A percentile compares a stretch with the other conserved stretches of the same genome.
Evolutionary conservation across 2,329 filamentous ascomycete genomes (phyloP).

Genomic region (Fusarium sacchari): DNA sequence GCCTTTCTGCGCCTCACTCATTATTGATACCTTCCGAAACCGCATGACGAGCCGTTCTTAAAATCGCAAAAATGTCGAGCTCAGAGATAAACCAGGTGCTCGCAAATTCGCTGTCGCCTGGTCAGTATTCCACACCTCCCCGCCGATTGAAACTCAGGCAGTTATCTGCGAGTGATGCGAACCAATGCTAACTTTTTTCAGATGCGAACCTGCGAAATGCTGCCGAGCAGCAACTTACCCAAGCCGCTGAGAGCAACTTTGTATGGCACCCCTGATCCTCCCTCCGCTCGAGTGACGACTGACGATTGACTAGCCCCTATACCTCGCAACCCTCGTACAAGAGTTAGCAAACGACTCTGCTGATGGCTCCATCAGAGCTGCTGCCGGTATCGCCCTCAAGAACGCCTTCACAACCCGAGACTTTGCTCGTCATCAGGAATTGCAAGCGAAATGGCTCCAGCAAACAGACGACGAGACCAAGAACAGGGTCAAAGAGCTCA

Average conservation of each 20-base stretch:
- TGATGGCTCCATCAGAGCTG: conserved; percentile 85
- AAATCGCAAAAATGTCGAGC: conserved; percentile 68
- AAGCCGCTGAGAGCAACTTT: conserved; percentile 95
- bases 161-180: conserved; percentile 8
- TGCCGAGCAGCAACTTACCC: conserved; percentile 92
- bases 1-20: conserved; percentile 24
- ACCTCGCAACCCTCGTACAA: conserved; percentile 90
- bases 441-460: conserved; percentile 93
- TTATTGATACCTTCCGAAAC: conserved; percentile 43
- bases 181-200: conserved; percentile 56
- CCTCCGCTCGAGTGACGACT: conserved; percentile 36
- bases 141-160: conserved; percentile 7
- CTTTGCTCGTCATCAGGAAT: conserved; percentile 83
- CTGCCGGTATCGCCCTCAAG: conserved; percentile 95
- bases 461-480: conserved; percentile 85
- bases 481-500: conserved; percentile 85
- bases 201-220: conserved; percentile 89
- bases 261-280: conserved; percentile 63
- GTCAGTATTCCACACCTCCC: conserved; percentile 64
- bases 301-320: conserved; percentile 74
- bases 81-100: conserved; percentile 98
- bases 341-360: conserved; percentile 92
- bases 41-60: conserved; percentile 51
- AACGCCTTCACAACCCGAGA: conserved; percentile 98
- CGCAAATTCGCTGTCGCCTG: conserved; percentile 93